Percentiles rank a stretch among this genome's conserved stretches.
These are phyloP conservation scores for Naganishia vishniacii DNA, from an alignment of 768 basidiomycete genomes.

Conservation along the genomic window DNA sequence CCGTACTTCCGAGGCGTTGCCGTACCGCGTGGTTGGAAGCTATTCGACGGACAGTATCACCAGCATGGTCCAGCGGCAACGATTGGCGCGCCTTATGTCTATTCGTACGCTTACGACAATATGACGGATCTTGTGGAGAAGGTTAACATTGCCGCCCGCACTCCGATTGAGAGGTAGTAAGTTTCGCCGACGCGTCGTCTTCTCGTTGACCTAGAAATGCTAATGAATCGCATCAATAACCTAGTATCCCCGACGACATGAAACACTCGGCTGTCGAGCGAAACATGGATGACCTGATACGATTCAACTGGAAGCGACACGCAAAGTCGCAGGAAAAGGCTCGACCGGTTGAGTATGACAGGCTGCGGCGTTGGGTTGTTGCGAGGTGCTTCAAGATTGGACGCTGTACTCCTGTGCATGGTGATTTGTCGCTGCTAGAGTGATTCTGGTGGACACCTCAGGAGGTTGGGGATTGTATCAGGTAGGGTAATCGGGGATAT, in stretches of 20 bases:
- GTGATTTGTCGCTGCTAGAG: neutral
- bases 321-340: neutral
- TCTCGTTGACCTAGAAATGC: too few relatives aligned
- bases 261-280: slow-evolving; percentile 21
- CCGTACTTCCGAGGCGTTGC: slow-evolving; percentile 35
- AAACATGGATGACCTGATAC: slow-evolving; percentile 25
- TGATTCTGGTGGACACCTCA: neutral
- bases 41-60: slow-evolving; percentile 31
- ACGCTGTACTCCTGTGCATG: slow-evolving; percentile 17
- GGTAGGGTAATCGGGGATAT: too few relatives aligned
- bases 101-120: slow-evolving; percentile 37
- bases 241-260: slow-evolving; percentile 44
- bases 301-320: slow-evolving; percentile 18
- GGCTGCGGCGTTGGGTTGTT: slow-evolving; percentile 17
- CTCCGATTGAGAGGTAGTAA: slow-evolving; percentile 42
- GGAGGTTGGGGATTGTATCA: neutral
- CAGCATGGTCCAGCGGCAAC: slow-evolving; percentile 45
- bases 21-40: slow-evolving; percentile 35
- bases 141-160: slow-evolving; percentile 33
- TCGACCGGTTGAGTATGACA: neutral
- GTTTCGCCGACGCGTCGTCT: too few relatives aligned
- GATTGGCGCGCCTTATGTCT: slow-evolving; percentile 45
- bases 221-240: too few relatives aligned
- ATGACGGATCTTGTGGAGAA: slow-evolving; percentile 34
- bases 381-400: slow-evolving; percentile 28